Evolutionary conservation across 2,329 filamentous ascomycete species (phyloP), one percentile per base, ranked within the genome.

Genomic region (Colletotrichum truncatum): DNA sequence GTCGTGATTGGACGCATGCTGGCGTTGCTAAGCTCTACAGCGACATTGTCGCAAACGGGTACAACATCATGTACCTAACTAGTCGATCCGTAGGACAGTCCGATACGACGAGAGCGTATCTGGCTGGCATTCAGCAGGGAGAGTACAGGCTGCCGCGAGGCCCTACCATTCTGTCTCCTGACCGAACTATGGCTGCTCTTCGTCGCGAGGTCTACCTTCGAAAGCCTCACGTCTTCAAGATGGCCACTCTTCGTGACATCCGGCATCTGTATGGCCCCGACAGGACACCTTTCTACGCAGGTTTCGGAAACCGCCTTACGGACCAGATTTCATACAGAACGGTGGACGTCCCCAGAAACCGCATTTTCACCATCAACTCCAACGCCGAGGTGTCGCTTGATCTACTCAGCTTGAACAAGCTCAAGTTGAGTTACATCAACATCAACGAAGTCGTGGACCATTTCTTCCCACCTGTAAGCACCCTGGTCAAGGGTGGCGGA

Each of bases 221-320:
- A 56, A 98, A 99, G 77, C 97, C 96, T 0, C 94, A 99, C 75
- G 93, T 99, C 7, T 99, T 99, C 87, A 99, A 99, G 80, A 99
- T 99, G 97, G 94, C 96, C 2, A 99, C 96, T 68, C 82, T 99
- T 18, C 90, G 96, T 39, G 96, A 99, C 76, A 98, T 99, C 71
- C 90, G 94, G 74, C 93, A 91, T 64, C 85, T 99, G 1, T 99
- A 98, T 74, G 90, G 89, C 3, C 84, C 88, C 0, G 89, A 91
- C 25, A 84, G 88, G 41, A 93, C 90, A 16, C 95, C 96, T 0
- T 99, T 99, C 74, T 98, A 97, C 73, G 97, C 97, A 10, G 96
- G 96, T 0, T 99, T 98, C 73, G 96, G 97, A 64, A 99, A 99
- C 77, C 90, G 96, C 60, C 85, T 99, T 61, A 99, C 97, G 1